Conservation (phyloP, 2,329 filamentous ascomycete genomes). For the Trichoderma arundinaceum region DNA sequence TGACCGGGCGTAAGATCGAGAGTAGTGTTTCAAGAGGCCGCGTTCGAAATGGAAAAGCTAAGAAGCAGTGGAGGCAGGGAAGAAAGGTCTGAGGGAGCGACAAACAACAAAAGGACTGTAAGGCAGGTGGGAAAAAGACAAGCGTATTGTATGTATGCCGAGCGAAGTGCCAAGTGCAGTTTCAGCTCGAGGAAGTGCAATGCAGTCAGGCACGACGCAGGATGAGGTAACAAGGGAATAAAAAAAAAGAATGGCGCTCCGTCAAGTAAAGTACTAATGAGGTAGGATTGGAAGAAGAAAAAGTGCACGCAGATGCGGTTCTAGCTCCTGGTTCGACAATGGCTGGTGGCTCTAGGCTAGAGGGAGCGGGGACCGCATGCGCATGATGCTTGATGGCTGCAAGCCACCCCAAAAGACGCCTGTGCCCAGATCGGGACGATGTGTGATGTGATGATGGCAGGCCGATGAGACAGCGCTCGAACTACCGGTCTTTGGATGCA, state of each 20-base stretch:
- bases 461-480: constrained; percentile 8
- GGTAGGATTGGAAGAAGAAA: constrained; percentile 25
- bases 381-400: constrained; percentile 26
- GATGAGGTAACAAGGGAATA: constrained; percentile 4
- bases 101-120: not conserved
- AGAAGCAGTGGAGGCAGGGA: not conserved
- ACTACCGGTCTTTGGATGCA: constrained; percentile 16
- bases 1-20: constrained; percentile 3
- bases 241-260: constrained; percentile 18
- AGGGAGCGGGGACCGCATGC: constrained; percentile 22
- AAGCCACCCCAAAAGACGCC: constrained; percentile 2
- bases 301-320: constrained; percentile 21
- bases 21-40: constrained; percentile 22
- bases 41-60: constrained; percentile 1
- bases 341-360: constrained; percentile 2
- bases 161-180: not conserved
- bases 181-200: too few species aligned
- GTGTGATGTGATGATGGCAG: not conserved
- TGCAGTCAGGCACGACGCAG: not conserved
- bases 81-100: constrained; percentile 5
- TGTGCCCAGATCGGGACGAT: constrained; percentile 14
- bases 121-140: not conserved
- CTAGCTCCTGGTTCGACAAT: constrained; percentile 16
- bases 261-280: constrained; percentile 16
- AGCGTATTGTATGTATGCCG: constrained; percentile 9